phyloP scores from a whole-genome alignment of 257 asterid species.

The Nicotiana paniculata region DNA sequence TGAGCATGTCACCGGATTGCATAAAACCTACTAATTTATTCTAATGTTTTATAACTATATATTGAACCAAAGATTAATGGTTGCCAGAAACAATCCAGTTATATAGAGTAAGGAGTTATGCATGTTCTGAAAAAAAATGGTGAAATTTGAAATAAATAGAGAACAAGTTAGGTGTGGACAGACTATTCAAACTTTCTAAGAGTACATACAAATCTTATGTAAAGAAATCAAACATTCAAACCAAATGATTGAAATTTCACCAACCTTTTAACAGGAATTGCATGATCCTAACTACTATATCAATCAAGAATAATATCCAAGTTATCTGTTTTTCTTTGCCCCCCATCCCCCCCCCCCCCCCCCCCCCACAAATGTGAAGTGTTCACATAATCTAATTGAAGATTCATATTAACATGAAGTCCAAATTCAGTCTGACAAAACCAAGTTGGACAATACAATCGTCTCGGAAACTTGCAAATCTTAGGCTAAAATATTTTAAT shows the following conservation, averaged over 20 bases:
- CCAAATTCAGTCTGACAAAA: neutral
- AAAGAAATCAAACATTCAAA: conserved; percentile 26
- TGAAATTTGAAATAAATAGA: conserved; percentile 14
- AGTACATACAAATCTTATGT: conserved; percentile 37
- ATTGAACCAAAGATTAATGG: neutral
- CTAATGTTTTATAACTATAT: neutral
- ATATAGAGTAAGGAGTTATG: neutral
- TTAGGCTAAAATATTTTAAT: neutral
- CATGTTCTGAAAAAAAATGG: neutral
- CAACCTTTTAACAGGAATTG: conserved; percentile 46
- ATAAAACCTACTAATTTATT: neutral
- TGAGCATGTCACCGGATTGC: neutral
- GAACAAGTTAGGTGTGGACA: conserved; percentile 22
- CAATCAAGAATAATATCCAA: neutral
- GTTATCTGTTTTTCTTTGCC: neutral
- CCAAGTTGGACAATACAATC: neutral
- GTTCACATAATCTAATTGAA: neutral
- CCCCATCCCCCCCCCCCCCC: neutral
- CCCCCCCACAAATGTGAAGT: neutral
- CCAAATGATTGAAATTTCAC: conserved; percentile 53
- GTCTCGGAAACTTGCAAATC: conserved; percentile 7
- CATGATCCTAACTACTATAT: conserved; percentile 35
- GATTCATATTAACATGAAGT: neutral
- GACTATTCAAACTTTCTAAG: conserved; percentile 43
- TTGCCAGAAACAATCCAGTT: neutral